Evolutionary conservation across 371 early-diverging fungal species (phyloP).

Genomic region (Apophysomyces sp.): DNA sequence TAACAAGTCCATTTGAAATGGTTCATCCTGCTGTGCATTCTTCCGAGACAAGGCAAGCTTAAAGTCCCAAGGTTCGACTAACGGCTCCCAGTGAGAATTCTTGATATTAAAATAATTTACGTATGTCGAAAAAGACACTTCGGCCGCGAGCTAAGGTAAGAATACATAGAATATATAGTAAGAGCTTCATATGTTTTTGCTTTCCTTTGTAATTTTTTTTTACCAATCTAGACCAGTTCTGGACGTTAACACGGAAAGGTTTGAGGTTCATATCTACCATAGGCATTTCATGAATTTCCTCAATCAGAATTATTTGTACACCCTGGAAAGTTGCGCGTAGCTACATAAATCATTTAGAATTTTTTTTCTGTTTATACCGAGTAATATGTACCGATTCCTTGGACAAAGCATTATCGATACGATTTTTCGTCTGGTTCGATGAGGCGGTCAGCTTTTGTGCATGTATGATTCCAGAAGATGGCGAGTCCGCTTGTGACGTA

Average conservation of each 20-base stretch:
- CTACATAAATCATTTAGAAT: constrained; percentile 9
- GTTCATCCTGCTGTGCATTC: constrained; percentile 15
- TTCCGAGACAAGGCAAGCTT: constrained; percentile 44
- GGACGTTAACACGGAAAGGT: constrained; percentile 73
- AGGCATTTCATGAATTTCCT: constrained; percentile 90
- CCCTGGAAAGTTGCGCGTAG: constrained; percentile 69
- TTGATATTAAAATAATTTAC: constrained; percentile 87
- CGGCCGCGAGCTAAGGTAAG: constrained; percentile 57
- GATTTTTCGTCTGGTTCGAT: not conserved
- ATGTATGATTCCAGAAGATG: not conserved
- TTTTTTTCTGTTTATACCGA: not conserved
- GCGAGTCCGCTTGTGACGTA: not conserved
- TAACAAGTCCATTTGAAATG: constrained; percentile 58
- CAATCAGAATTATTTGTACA: constrained; percentile 84
- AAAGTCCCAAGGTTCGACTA: constrained; percentile 82
- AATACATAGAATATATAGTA: not conserved
- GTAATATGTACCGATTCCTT: constrained; percentile 15
- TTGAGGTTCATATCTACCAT: constrained; percentile 85
- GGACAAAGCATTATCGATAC: constrained; percentile 13
- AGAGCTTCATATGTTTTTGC: not conserved
- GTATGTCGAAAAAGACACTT: constrained; percentile 66
- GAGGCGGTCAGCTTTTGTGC: not conserved
- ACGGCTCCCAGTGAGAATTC: constrained; percentile 92
- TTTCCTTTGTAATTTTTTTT: no score
- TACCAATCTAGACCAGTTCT: constrained; percentile 85